These are phyloP conservation scores for Bertia moriformis DNA, from an alignment of 2,329 filamentous ascomycete species.

Conservation along the genomic window DNA sequence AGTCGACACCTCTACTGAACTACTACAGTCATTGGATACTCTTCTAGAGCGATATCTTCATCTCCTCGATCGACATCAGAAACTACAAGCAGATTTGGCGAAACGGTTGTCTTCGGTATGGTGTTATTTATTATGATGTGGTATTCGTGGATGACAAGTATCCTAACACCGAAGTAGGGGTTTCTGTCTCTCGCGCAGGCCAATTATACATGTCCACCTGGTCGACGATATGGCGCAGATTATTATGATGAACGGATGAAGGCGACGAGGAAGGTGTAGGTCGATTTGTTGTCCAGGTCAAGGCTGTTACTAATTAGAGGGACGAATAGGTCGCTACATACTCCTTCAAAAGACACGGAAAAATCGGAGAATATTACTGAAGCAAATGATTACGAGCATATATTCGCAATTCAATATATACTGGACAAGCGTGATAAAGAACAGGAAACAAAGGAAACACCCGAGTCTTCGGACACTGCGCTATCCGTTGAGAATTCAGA, in stretches of 20 bases:
- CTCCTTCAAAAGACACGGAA: not conserved
- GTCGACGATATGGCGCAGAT: slow-evolving; percentile 21
- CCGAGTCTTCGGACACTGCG: too few species aligned
- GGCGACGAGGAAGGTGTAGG: slow-evolving; percentile 22
- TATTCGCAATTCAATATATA: not conserved
- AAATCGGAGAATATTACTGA: not conserved
- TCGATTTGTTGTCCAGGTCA: too few species aligned
- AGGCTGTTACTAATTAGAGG: too few species aligned
- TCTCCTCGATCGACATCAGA: slow-evolving; percentile 24
- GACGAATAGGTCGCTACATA: not conserved
- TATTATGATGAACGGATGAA: slow-evolving; percentile 35
- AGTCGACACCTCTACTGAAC: slow-evolving; percentile 7
- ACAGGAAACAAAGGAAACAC: not conserved
- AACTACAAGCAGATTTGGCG: slow-evolving; percentile 18
- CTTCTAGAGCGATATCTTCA: slow-evolving; percentile 24
- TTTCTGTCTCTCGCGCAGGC: slow-evolving; percentile 30
- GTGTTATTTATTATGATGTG: not conserved
- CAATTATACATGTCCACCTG: slow-evolving; percentile 25
- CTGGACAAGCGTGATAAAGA: not conserved
- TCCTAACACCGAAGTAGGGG: slow-evolving; percentile 18
- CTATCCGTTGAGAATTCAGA: too few species aligned
- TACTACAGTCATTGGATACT: slow-evolving; percentile 18
- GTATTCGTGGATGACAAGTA: too few species aligned
- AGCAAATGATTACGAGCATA: not conserved
- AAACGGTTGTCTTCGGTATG: slow-evolving; percentile 21